These are phyloP conservation scores for Cinchona pubescens DNA, from an alignment of 257 asterid species.

Conservation along the genomic window DNA sequence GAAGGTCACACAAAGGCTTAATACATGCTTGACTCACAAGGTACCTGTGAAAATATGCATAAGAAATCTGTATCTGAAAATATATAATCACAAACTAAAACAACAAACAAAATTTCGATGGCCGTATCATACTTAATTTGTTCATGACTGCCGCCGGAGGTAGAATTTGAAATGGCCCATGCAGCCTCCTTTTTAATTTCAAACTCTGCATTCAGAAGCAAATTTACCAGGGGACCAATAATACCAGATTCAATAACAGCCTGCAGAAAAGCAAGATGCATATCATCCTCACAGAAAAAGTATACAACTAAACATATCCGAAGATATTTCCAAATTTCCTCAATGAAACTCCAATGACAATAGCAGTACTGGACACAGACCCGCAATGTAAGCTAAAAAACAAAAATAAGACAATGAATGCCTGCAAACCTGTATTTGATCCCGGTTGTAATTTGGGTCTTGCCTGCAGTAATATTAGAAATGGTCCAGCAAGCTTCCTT, in stretches of 20 bases:
- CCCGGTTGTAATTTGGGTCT: constrained; percentile 35
- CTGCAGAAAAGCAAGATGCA: constrained; percentile 29
- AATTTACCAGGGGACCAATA: constrained; percentile 50
- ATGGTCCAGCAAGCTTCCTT: constrained; percentile 93
- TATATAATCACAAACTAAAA: neutral
- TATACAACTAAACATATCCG: neutral
- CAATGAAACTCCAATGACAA: too few species aligned
- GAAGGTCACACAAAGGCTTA: constrained; percentile 71
- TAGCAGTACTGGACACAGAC: neutral
- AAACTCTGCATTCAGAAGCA: constrained; percentile 78
- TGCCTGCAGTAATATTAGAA: constrained; percentile 85
- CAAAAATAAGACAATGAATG: neutral
- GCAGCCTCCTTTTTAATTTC: constrained; percentile 90
- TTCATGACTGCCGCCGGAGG: constrained; percentile 82
- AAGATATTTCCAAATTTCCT: neutral
- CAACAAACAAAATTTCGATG: neutral
- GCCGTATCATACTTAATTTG: constrained; percentile 57
- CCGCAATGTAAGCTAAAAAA: neutral
- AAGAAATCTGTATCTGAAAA: neutral
- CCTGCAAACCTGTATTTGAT: constrained; percentile 63
- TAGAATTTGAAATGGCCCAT: constrained; percentile 89
- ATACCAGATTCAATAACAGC: constrained; percentile 56
- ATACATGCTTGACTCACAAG: constrained; percentile 60
- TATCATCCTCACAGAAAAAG: neutral
- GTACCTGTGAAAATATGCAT: constrained; percentile 38